Evolutionary conservation across 768 basidiomycete species (phyloP), one percentile per base, ranked within the genome.

Genomic region (Naganishia randhawae): DNA sequence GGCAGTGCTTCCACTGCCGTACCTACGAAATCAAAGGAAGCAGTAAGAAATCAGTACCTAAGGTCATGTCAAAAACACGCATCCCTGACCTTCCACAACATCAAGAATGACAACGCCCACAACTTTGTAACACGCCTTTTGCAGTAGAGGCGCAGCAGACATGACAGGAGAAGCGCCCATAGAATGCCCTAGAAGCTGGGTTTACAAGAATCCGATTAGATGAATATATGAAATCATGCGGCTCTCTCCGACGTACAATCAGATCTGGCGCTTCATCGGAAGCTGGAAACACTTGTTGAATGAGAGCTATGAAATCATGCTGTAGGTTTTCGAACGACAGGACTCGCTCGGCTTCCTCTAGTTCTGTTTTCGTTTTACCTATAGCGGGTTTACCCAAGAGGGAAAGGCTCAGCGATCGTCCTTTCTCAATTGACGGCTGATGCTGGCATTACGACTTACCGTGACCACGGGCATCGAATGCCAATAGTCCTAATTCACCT

Each of bases 151-250:
- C 69, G 86, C 87, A 1, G 87, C 84, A 5, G 87, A 85, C 9
- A 89, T 86, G 25, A 91, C 85, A 3, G 96, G 93, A 0, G 93
- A 88, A 29, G 94, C 95, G 16, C 96, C 96, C 89, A 99, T 95
- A 68, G 91, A 94, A 76, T 99, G 96, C 0, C 96, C 96, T 10
- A 96, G 84, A 8, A 96, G 84, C 89, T 79, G 27, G 3, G 3
- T 48, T 48, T 7, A 48, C 8, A 4, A 48, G 45, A 2, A 35
- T n/a, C n/a, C n/a, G 17, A 22, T 27, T 11, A 64, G 35, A 11
- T 50, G 27, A 37, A 63, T 29, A 33, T 1, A 41, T 10, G 39
- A 3, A 19, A 22, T 39, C 8, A 31, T 8, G 27, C 10, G 13
- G 50, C 42, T 1, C 17, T 13, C 10, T 4, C n/a, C 37, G 27